phyloP scores from a whole-genome alignment of 805 yeast genomes.

The Spathaspora sp. region DNA sequence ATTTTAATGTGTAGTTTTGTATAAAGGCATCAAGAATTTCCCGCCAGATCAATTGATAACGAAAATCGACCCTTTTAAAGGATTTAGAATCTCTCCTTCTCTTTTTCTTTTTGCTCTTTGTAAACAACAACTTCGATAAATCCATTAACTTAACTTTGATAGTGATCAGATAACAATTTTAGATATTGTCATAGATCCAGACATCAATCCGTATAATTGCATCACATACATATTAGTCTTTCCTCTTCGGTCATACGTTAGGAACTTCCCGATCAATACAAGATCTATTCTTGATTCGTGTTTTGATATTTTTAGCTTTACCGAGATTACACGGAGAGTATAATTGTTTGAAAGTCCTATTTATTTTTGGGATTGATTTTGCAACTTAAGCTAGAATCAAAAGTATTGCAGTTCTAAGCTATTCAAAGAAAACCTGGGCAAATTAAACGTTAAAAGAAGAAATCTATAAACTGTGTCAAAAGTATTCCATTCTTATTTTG shows the following conservation, averaged over 20 bases:
- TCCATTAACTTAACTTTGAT: not conserved
- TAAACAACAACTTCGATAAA: not conserved
- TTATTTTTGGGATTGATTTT: not conserved
- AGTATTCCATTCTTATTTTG: not conserved
- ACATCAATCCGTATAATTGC: not conserved
- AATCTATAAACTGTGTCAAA: not conserved
- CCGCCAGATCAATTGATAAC: not conserved
- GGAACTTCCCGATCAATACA: not conserved
- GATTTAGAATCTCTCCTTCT: not conserved
- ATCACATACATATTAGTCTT: not conserved
- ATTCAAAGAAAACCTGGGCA: not conserved
- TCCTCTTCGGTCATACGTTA: not conserved
- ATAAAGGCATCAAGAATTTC: not conserved
- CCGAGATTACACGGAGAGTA: not conserved
- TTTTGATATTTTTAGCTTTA: not conserved
- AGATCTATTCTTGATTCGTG: not conserved
- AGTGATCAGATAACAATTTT: not conserved
- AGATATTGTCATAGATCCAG: not conserved
- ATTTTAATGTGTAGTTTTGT: not conserved
- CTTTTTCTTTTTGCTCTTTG: slow-evolving; percentile 2
- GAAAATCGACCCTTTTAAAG: not conserved
- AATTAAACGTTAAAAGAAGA: not conserved
- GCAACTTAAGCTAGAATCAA: not conserved
- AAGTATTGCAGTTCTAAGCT: not conserved
- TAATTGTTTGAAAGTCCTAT: not conserved